Conservation (phyloP, 2,329 filamentous ascomycete species). For the Trichocomaceae sp. region DNA sequence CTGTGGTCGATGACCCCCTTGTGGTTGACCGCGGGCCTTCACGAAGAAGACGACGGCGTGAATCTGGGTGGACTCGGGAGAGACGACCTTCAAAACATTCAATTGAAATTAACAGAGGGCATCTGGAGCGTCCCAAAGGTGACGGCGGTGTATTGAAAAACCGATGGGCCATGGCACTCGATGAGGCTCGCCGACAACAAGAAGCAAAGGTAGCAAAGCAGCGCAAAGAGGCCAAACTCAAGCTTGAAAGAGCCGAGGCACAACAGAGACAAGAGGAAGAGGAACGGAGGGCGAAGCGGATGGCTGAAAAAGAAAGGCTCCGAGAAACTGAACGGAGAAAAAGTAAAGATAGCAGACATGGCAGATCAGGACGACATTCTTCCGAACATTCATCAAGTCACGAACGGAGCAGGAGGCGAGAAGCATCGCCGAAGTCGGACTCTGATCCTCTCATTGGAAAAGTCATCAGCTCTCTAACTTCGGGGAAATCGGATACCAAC, state of each 20-base stretch:
- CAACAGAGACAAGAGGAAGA: slow-evolving; percentile 16
- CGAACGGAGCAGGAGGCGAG: slow-evolving; percentile 17
- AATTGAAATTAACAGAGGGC: slow-evolving; percentile 13
- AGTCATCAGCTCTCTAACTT: slow-evolving; percentile 33
- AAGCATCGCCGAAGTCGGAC: slow-evolving; percentile 22
- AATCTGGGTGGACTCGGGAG: slow-evolving; percentile 26
- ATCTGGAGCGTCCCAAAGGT: slow-evolving; percentile 28
- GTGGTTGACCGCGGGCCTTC: slow-evolving; percentile 14
- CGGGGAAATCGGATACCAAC: slow-evolving; percentile 36
- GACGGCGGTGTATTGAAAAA: slow-evolving; percentile 28
- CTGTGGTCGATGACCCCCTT: slow-evolving; percentile 13
- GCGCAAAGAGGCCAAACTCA: slow-evolving; percentile 29
- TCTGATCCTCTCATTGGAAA: slow-evolving; percentile 16
- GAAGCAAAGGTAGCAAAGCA: slow-evolving; percentile 27
- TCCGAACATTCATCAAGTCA: slow-evolving; percentile 24
- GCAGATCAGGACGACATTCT: slow-evolving; percentile 14
- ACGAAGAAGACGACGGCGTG: slow-evolving; percentile 26
- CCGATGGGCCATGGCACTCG: slow-evolving; percentile 29
- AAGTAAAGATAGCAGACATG: slow-evolving; percentile 8
- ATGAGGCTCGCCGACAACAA: slow-evolving; percentile 31
- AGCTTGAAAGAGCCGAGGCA: slow-evolving; percentile 18
- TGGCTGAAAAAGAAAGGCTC: slow-evolving; percentile 14
- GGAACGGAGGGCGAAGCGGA: slow-evolving; percentile 7
- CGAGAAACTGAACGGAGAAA: slow-evolving; percentile 4
- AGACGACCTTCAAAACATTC: slow-evolving; percentile 33